Base-by-base conservation (phyloP, 2,329 filamentous ascomycete species). In the Zelopaecilomyces penicillatus region DNA sequence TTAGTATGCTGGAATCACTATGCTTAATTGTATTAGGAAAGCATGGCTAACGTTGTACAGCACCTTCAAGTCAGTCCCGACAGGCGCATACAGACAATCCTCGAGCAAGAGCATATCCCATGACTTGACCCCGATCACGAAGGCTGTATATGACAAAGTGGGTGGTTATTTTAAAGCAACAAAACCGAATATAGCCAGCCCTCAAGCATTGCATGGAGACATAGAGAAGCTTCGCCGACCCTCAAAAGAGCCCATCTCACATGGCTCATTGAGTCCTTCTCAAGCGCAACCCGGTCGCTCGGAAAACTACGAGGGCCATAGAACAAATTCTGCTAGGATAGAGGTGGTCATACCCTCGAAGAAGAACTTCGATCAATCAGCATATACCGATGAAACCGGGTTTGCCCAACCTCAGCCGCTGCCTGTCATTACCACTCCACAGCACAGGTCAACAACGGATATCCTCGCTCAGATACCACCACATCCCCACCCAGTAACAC, bases 311-410 rank as follows among this genome's bases (percentile, higher is more conserved):
- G 60, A 68, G 46, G 49, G 62, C 7, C 54, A 66, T 36, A 54
- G 53, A 29, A 57, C 61, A 3, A 68, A 65, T 39, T 58, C 63
- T 12, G 57, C 64, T 43, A 68, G 60, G 41, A 65, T 76, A 41
- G 72, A 76, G 51, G 68, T 76, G 40, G 60, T 64, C 6, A 69
- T 76, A 47, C 70, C 73, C 4, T 65, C 68, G 5, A 71, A 69
- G 55, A 64, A 48, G 39, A 51, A 60, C 9, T 62, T 68, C 44
- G 67, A 70, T 42, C 57, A 55, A 26, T 60, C 61, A 1, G 55
- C 62, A 5, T 69, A 69, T 41, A 49, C 61, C 19, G 65, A 66
- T 35, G 52, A 61, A 19, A 42, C 54, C 12, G 56, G 56, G 30
- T 42, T 52, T 36, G 41, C 56, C 1, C 56, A 54, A 5, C 46